Conservation (phyloP, 2,329 filamentous ascomycete genomes). For the Emmonsiellopsis sp. region DNA sequence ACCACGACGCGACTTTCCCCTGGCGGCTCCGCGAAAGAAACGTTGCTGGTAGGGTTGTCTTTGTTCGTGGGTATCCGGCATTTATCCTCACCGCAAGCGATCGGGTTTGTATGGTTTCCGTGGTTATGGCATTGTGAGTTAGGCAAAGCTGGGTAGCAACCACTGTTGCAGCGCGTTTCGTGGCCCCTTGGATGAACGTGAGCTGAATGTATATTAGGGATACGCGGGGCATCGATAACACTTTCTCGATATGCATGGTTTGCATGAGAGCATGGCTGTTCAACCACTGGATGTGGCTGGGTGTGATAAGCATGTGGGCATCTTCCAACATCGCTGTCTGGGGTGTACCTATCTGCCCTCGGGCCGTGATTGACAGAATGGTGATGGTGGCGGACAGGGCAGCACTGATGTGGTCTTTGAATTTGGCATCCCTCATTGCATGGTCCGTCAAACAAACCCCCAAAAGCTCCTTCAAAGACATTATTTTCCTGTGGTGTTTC, state of each 20-base stretch:
- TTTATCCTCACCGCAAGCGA: background rate
- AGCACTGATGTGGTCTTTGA: background rate
- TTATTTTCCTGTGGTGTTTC: background rate
- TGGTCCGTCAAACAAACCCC: slow-evolving; percentile 1
- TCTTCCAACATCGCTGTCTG: background rate
- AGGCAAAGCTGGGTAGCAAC: background rate
- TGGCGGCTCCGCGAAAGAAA: background rate
- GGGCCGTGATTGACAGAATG: background rate
- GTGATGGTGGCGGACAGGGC: background rate
- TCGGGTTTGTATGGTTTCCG: background rate
- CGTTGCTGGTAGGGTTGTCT: background rate
- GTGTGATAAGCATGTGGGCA: background rate
- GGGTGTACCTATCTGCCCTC: background rate
- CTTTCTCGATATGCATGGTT: background rate
- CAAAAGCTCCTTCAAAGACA: background rate
- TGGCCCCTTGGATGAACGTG: background rate
- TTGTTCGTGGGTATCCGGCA: background rate
- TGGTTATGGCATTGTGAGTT: background rate
- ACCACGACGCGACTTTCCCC: background rate
- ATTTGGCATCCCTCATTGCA: background rate
- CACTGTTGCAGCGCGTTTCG: background rate
- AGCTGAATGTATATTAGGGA: background rate
- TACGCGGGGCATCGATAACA: background rate
- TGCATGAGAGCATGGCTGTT: background rate
- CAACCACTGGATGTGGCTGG: background rate